A percentile compares a stretch with the other conserved stretches of the same genome.
Evolutionary conservation across 176 grass and related monocot species (phyloP).

Genomic region (Puya raimondii): DNA sequence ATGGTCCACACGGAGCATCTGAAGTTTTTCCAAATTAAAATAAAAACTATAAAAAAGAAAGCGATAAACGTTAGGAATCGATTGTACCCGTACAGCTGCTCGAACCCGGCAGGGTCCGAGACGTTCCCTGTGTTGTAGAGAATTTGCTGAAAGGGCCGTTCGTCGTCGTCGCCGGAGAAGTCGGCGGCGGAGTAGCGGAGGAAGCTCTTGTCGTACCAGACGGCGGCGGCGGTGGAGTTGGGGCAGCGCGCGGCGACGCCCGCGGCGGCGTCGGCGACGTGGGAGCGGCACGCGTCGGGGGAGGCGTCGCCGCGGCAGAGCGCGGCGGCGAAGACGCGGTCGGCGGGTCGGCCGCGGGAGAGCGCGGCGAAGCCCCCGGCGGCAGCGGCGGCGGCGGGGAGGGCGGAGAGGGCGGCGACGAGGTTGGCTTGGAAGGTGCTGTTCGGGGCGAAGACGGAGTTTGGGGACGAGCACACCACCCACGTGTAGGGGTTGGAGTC

Average conservation of each 20-base stretch:
- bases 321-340: constrained; percentile 18
- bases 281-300: constrained; percentile 25
- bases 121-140: constrained; percentile 13
- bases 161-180: constrained; percentile 16
- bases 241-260: constrained; percentile 21
- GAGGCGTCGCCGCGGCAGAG: constrained; percentile 38
- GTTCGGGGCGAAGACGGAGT: constrained; percentile 21
- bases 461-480: neutral
- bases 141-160: neutral
- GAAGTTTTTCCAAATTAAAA: too few species aligned
- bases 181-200: constrained; percentile 31
- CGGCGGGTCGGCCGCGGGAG: neutral
- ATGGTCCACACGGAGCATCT: too few species aligned
- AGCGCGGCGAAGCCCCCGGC: constrained; percentile 6
- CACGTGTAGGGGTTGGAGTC: neutral
- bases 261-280: constrained; percentile 17
- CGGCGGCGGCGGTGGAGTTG: constrained; percentile 13
- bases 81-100: neutral
- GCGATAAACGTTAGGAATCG: too few species aligned
- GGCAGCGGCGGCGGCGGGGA: constrained; percentile 16
- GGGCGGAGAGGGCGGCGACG: constrained; percentile 11
- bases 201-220: constrained; percentile 36
- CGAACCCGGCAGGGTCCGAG: neutral
- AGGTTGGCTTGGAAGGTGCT: constrained; percentile 47
- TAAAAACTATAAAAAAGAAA: too few species aligned